Base-by-base conservation (phyloP, 2,329 filamentous ascomycete genomes). In the Pyrenochaeta sp. region DNA sequence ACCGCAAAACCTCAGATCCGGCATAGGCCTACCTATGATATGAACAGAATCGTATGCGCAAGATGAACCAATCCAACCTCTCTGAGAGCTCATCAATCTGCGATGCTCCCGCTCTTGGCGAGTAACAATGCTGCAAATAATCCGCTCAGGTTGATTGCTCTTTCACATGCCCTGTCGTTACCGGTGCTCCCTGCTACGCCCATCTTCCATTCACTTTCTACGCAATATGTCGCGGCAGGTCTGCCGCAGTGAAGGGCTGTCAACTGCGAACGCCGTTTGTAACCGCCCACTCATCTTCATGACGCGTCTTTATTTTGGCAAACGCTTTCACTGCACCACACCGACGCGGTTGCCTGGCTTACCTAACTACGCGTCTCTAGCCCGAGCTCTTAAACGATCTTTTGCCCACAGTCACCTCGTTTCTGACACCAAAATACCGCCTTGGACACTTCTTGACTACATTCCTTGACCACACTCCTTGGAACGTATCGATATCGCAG, bases 141-240 rank as follows among this genome's bases (percentile, higher is more conserved):
- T 42, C 7, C n/a, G 22, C 4, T 22, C 4, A 8, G 10, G 39
- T 36, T 36, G 50, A 36, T 47, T 32, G 52, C 51, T 50, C 52
- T 44, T 44, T 32, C 44, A 28, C 19, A 50, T 9, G 25, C 9
- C 28, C 19, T 22, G 27, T 28, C 15, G 9, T 15, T 3, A 32
- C 25, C 19, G 44, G 50, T 52, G 39, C 22, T 46, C 44, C 54
- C 46, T 62, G 49, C 59, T 62, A 27, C n/a, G 46, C 36, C 19
- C 27, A 44, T 48, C 34, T 22, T 54, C 46, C 45, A 22, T 51
- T 51, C 53, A 42, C 58, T 57, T 61, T 50, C 58, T 64, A 30
- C 27, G 24, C n/a, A 12, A 25, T 25, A 37, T 30, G n/a, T n/a
- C 5, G 12, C 25, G 40, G 50, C 24, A 53, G 28, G 19, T 27